Evolutionary conservation across 2,329 filamentous ascomycete species (phyloP).

Genomic region (Aspergillus awamori): DNA sequence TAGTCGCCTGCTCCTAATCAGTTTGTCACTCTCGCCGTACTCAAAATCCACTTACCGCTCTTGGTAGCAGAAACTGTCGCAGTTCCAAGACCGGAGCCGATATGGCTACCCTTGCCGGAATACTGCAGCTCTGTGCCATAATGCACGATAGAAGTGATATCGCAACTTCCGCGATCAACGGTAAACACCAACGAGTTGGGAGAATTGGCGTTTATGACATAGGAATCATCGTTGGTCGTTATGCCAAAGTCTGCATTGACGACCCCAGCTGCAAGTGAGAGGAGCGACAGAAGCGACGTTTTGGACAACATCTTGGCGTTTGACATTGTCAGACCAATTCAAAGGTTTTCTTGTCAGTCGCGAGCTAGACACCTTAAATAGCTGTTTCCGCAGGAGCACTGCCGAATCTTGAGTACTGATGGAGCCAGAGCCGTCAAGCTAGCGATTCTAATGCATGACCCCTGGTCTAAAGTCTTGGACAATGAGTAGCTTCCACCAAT

Average conservation of each 20-base stretch:
- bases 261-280: conserved; percentile 26
- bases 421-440: neutral
- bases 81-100: conserved; percentile 61
- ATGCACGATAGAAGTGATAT: conserved; percentile 66
- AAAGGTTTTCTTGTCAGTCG: neutral
- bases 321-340: neutral
- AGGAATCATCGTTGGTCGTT: conserved; percentile 30
- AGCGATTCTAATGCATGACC: neutral
- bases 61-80: conserved; percentile 57
- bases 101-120: conserved; percentile 55
- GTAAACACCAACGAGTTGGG: conserved; percentile 55
- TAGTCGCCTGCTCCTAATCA: conserved; percentile 41
- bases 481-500: conserved; percentile 13
- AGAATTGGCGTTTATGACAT: conserved; percentile 54
- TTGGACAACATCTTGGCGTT: conserved; percentile 24
- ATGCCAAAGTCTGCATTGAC: conserved; percentile 34
- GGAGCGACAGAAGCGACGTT: conserved; percentile 19
- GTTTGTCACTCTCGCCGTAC: neutral
- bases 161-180: conserved; percentile 59
- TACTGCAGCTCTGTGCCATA: conserved; percentile 64
- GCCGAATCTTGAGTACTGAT: neutral
- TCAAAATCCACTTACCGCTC: conserved; percentile 27
- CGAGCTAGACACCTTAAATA: neutral
- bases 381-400: neutral
- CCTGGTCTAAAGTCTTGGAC: neutral